A percentile compares a stretch with the other conserved stretches of the same genome.
These are phyloP conservation scores for Agaricus blazei DNA, from an alignment of 768 basidiomycete genomes.

Conservation along the genomic window DNA sequence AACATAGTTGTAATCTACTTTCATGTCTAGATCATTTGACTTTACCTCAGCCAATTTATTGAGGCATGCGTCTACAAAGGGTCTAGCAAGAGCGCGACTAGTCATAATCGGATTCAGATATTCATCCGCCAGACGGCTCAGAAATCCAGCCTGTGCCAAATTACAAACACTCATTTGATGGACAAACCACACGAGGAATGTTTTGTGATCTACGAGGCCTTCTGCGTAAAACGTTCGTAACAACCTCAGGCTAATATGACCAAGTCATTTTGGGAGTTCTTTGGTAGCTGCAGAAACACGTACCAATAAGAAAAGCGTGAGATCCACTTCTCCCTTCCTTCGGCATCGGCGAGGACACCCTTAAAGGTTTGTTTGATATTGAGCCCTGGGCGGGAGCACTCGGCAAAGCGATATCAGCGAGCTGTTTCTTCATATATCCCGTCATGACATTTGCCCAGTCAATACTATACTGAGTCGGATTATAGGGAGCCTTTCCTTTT, in stretches of 20 bases:
- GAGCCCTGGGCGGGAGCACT: slow-evolving; percentile 66
- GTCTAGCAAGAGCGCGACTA: slow-evolving; percentile 63
- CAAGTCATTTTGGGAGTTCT: neutral
- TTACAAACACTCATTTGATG: slow-evolving; percentile 75
- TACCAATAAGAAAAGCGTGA: slow-evolving; percentile 78
- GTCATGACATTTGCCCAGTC: slow-evolving; percentile 85
- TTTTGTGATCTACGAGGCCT: slow-evolving; percentile 72
- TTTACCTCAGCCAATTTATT: slow-evolving; percentile 60
- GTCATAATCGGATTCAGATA: slow-evolving; percentile 67
- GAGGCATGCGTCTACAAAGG: slow-evolving; percentile 69
- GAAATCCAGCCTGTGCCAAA: slow-evolving; percentile 75
- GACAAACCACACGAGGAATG: slow-evolving; percentile 76
- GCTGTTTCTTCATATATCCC: slow-evolving; percentile 77
- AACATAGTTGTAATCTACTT: neutral
- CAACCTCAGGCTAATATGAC: slow-evolving; percentile 50
- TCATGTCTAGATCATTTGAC: neutral
- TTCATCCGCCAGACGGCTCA: slow-evolving; percentile 72
- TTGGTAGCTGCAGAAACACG: neutral
- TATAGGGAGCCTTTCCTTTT: slow-evolving; percentile 48
- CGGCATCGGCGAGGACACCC: slow-evolving; percentile 67
- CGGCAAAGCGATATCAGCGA: slow-evolving; percentile 73
- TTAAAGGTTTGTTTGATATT: slow-evolving; percentile 86
- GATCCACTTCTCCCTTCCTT: slow-evolving; percentile 71
- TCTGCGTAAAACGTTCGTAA: slow-evolving; percentile 76
- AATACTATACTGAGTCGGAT: slow-evolving; percentile 76